A percentile compares a stretch with the other conserved stretches of the same genome.
These are phyloP conservation scores for Leishmania major DNA, from an alignment of 208 protist genomes.

Conservation along the genomic window DNA sequence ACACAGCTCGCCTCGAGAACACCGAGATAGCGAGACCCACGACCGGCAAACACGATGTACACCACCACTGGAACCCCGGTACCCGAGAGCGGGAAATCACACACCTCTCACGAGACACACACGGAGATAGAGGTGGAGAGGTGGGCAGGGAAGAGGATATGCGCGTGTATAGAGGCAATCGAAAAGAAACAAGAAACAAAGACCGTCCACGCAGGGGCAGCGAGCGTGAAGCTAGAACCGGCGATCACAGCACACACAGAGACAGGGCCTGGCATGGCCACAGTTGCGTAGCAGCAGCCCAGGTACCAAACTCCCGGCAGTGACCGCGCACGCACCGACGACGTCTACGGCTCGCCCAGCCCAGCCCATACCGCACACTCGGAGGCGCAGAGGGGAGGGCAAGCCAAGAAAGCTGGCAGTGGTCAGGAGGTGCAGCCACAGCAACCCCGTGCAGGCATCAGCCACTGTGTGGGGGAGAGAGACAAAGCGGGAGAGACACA, in stretches of 20 bases:
- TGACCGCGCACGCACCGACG: background rate
- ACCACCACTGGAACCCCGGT: too few relatives aligned
- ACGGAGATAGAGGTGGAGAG: background rate
- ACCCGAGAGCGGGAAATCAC: too few relatives aligned
- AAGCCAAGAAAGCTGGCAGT: background rate
- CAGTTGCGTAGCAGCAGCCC: background rate
- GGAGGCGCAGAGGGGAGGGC: background rate
- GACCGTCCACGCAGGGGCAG: background rate
- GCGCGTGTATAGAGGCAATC: background rate
- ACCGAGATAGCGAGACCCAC: too few relatives aligned
- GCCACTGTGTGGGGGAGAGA: slow-evolving; percentile 1
- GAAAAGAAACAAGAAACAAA: background rate
- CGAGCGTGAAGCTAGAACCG: background rate
- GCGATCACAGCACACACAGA: background rate
- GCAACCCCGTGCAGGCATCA: background rate
- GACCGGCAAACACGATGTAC: too few relatives aligned
- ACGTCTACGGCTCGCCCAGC: background rate
- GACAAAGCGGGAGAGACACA: too few relatives aligned
- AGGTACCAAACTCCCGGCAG: background rate
- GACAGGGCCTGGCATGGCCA: background rate
- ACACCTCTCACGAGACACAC: too few relatives aligned
- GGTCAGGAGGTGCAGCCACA: background rate
- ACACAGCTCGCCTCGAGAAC: too few relatives aligned
- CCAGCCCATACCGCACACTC: background rate
- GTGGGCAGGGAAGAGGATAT: background rate